phyloP scores from a whole-genome alignment of 2,329 filamentous ascomycete species.

The Paraphaeosphaeria sporulosa region DNA sequence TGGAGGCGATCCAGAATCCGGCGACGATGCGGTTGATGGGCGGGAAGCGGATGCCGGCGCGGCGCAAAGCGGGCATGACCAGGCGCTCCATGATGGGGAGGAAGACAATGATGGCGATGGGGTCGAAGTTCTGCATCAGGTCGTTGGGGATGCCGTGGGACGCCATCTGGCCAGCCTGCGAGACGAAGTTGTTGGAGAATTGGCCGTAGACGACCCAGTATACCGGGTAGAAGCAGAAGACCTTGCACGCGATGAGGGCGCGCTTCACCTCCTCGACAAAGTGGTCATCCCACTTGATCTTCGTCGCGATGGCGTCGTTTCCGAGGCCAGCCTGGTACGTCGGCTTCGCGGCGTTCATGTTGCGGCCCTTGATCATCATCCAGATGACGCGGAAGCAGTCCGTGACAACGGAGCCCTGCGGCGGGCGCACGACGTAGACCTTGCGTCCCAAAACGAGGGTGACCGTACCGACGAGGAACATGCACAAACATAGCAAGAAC shows the following conservation, averaged over 20 bases:
- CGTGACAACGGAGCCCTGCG: constrained; percentile 49
- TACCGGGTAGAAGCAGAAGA: constrained; percentile 63
- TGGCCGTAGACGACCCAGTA: constrained; percentile 56
- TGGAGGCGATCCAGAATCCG: constrained; percentile 60
- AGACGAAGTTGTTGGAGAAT: constrained; percentile 56
- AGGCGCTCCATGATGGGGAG: constrained; percentile 54
- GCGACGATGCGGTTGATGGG: constrained; percentile 64
- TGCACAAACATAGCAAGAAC: constrained; percentile 68
- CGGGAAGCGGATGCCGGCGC: constrained; percentile 51
- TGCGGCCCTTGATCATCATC: constrained; percentile 63
- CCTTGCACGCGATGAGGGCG: constrained; percentile 70
- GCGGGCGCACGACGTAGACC: constrained; percentile 49
- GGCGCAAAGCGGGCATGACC: constrained; percentile 54
- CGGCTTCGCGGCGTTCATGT: constrained; percentile 71
- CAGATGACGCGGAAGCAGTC: constrained; percentile 65
- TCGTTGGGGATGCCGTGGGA: constrained; percentile 58
- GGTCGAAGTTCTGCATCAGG: constrained; percentile 58
- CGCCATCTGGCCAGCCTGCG: constrained; percentile 54
- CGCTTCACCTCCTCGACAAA: constrained; percentile 78
- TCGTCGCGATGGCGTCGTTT: constrained; percentile 38
- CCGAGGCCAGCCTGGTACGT: constrained; percentile 66
- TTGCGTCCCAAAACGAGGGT: constrained; percentile 54
- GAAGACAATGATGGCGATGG: constrained; percentile 57
- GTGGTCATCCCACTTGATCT: constrained; percentile 69
- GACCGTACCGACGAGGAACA: constrained; percentile 71